A percentile compares a stretch with the other conserved stretches of the same genome.
phyloP scores from a whole-genome alignment of 257 asterid species.

The Gynochthodes officinalis region DNA sequence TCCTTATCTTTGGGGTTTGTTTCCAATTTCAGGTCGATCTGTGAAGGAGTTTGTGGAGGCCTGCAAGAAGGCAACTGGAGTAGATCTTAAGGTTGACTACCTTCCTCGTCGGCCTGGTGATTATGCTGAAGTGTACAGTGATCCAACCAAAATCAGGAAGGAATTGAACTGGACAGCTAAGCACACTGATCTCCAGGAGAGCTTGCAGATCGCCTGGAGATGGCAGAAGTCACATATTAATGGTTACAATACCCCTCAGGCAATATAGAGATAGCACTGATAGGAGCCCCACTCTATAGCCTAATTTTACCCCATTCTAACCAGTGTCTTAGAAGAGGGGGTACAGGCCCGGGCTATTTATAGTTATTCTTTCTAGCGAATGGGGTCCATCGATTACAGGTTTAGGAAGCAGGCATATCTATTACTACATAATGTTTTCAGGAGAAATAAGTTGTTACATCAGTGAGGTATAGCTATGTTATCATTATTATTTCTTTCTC shows the following conservation, averaged over 20 bases:
- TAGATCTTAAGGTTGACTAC: constrained; percentile 66
- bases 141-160: constrained; percentile 62
- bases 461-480: constrained; percentile 18
- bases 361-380: constrained; percentile 32
- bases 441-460: constrained; percentile 23
- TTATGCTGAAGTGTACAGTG: constrained; percentile 88
- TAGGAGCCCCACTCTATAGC: constrained; percentile 16
- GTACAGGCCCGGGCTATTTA: constrained; percentile 11
- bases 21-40: constrained; percentile 61
- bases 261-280: constrained; percentile 35
- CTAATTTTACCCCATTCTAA: constrained; percentile 8
- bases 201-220: constrained; percentile 84
- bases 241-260: constrained; percentile 51
- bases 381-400: constrained; percentile 17
- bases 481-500: constrained; percentile 1
- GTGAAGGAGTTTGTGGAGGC: constrained; percentile 96
- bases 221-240: constrained; percentile 85
- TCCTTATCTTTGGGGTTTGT: not conserved
- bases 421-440: constrained; percentile 13
- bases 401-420: constrained; percentile 21
- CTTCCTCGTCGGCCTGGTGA: constrained; percentile 94
- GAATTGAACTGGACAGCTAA: constrained; percentile 90
- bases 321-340: constrained; percentile 22
- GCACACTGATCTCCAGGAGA: constrained; percentile 61
- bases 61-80: constrained; percentile 88